These are phyloP conservation scores for Tolypocladium capitatum DNA, from an alignment of 2,329 filamentous ascomycete species.

Conservation along the genomic window DNA sequence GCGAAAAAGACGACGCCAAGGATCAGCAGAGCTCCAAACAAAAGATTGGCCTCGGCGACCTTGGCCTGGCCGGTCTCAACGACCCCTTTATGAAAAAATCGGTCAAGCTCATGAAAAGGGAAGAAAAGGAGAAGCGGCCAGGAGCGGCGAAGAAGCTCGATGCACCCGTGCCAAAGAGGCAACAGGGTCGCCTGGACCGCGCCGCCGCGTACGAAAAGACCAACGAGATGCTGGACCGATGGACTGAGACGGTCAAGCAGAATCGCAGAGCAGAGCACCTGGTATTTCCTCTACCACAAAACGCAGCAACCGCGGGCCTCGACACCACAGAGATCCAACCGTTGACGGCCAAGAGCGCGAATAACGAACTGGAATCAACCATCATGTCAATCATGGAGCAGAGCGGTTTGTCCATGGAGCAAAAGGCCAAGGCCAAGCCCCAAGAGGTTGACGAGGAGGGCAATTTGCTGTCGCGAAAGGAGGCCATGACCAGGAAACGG, in stretches of 20 bases:
- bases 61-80: conserved; percentile 56
- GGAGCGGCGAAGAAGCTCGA: conserved; percentile 54
- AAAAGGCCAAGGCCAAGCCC: conserved; percentile 33
- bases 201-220: conserved; percentile 77
- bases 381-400: conserved; percentile 85
- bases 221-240: conserved; percentile 78
- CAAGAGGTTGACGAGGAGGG: conserved; percentile 56
- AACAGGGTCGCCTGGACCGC: conserved; percentile 76
- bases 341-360: conserved; percentile 46
- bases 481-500: conserved; percentile 60
- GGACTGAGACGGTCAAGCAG: conserved; percentile 90
- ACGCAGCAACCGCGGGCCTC: conserved; percentile 46
- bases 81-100: conserved; percentile 68
- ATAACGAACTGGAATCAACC: conserved; percentile 71
- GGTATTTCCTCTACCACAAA: conserved; percentile 70
- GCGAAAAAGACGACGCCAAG: conserved; percentile 43
- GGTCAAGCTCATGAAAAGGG: conserved; percentile 59
- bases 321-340: conserved; percentile 52
- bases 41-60: conserved; percentile 63
- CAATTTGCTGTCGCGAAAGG: conserved; percentile 58
- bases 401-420: conserved; percentile 55
- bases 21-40: conserved; percentile 35
- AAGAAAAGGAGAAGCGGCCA: conserved; percentile 35
- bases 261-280: conserved; percentile 87
- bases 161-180: conserved; percentile 69